A percentile compares a stretch with the other conserved stretches of the same genome.
Evolutionary conservation across 257 asterid species (phyloP).

Genomic region (Euphrasia confusa): DNA sequence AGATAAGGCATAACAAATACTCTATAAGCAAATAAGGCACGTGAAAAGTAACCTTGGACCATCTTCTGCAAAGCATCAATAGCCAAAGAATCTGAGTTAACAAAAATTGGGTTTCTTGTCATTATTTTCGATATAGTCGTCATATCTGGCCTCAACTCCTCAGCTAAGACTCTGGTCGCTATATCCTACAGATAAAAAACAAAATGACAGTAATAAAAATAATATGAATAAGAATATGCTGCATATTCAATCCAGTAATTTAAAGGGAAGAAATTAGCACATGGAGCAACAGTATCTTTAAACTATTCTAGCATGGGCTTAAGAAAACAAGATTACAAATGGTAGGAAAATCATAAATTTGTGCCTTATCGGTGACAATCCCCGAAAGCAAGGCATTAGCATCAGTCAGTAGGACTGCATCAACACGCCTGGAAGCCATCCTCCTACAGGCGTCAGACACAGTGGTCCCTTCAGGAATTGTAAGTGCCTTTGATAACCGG

Average conservation of each 20-base stretch:
- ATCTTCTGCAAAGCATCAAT: slow-evolving; percentile 97
- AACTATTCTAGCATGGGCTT: slow-evolving; percentile 17
- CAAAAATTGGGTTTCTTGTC: slow-evolving; percentile 94
- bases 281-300: slow-evolving; percentile 13
- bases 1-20: slow-evolving; percentile 9
- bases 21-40: slow-evolving; percentile 6
- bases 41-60: slow-evolving; percentile 73
- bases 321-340: slow-evolving; percentile 4
- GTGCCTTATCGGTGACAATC: slow-evolving; percentile 91
- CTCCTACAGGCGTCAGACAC: slow-evolving; percentile 90
- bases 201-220: neutral
- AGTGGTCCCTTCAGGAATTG: slow-evolving; percentile 93
- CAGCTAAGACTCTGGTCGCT: slow-evolving; percentile 91
- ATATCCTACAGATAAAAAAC: slow-evolving; percentile 52
- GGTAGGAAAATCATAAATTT: slow-evolving; percentile 3
- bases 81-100: slow-evolving; percentile 79
- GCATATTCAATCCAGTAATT: slow-evolving; percentile 12
- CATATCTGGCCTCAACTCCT: slow-evolving; percentile 85
- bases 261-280: slow-evolving; percentile 13
- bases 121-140: slow-evolving; percentile 78
- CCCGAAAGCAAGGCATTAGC: slow-evolving; percentile 94
- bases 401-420: slow-evolving; percentile 89
- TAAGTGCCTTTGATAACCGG: slow-evolving; percentile 83
- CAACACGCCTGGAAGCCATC: slow-evolving; percentile 84
- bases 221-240: neutral